Base-by-base conservation (phyloP, 305 asterid genomes). In the Coffea humblotiana region DNA sequence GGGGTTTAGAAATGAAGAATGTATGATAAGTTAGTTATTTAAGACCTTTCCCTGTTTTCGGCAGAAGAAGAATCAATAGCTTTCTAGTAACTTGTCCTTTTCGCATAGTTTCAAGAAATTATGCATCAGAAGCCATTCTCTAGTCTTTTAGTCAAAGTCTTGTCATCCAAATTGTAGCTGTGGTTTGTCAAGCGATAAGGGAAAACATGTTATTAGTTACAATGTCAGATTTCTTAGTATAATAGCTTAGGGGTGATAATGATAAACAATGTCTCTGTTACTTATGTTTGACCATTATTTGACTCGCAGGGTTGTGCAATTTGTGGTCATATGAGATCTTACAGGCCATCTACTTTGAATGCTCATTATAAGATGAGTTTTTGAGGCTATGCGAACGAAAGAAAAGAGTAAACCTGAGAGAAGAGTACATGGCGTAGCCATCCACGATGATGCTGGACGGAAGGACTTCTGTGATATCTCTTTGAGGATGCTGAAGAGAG, bases 401-500 rank as follows among this genome's bases (percentile, higher is more conserved):
- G 60, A 18, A 56, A 81, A 74, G 71, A 32, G 60, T 71, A 72
- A 81, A 76, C 23, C 58, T 48, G 52, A 48, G 37, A 21, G 58
- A 72, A 64, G 76, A 64, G 56, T 72, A 21, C 32, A 49, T 73
- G 47, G 52, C 66, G 45, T 35, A 67, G 66, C 77, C 51, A 6
- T 10, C 29, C 71, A 48, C 51, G 71, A 64, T 7, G 27, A 45
- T 51, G 27, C 27, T 68, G 74, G 80, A 68, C 32, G 9, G 65
- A 79, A 77, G 35, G 87, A 73, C 65, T 73, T 80, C 66, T 77
- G 29, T 15, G 67, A 49, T 63, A 70, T 72, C 19, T 69, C 80
- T 66, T 69, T 35, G n/a, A 71, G 77, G 60, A n/a, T 80, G 72
- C 72, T 80, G 40, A 75, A 80, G 79, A 71, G 77, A 67, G 64